Conservation (phyloP, 129 eudicot genomes). For the Rutidosis leptorrhynchoides region DNA sequence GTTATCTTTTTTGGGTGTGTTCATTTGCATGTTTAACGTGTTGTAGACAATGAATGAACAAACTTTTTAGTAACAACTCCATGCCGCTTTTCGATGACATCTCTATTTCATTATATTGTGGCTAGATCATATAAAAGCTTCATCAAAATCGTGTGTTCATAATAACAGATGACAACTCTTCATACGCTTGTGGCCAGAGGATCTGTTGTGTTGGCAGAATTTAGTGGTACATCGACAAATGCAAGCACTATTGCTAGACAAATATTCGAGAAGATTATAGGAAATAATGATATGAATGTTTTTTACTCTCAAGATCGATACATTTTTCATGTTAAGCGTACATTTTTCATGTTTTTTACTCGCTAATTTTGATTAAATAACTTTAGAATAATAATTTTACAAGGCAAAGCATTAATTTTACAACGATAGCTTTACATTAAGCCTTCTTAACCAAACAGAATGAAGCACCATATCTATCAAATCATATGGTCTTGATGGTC, state of each 20-base stretch:
- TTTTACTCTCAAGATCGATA: slow-evolving; percentile 95
- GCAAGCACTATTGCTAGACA: slow-evolving; percentile 78
- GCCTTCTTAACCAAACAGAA: slow-evolving; percentile 55
- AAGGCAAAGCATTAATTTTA: not conserved
- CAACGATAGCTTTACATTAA: slow-evolving; percentile 36
- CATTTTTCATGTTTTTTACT: no score
- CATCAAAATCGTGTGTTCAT: not conserved
- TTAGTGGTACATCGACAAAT: slow-evolving; percentile 69
- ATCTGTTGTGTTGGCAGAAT: slow-evolving; percentile 83
- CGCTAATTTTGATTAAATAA: no score
- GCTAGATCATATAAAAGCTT: not conserved
- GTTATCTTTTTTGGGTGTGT: not conserved
- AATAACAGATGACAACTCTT: slow-evolving; percentile 82
- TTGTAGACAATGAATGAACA: not conserved
- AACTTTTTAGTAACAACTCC: not conserved
- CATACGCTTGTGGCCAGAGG: slow-evolving; percentile 87
- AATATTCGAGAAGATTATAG: slow-evolving; percentile 69
- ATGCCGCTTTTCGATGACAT: not conserved
- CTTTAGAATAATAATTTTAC: no score
- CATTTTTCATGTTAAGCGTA: slow-evolving; percentile 84
- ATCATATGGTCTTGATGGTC: slow-evolving; percentile 46
- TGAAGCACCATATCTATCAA: slow-evolving; percentile 50
- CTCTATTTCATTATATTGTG: not conserved
- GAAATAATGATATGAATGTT: slow-evolving; percentile 64
- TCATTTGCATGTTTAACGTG: not conserved